Conservation (phyloP, 163 green algal species). For the Scenedesmus sp. region DNA sequence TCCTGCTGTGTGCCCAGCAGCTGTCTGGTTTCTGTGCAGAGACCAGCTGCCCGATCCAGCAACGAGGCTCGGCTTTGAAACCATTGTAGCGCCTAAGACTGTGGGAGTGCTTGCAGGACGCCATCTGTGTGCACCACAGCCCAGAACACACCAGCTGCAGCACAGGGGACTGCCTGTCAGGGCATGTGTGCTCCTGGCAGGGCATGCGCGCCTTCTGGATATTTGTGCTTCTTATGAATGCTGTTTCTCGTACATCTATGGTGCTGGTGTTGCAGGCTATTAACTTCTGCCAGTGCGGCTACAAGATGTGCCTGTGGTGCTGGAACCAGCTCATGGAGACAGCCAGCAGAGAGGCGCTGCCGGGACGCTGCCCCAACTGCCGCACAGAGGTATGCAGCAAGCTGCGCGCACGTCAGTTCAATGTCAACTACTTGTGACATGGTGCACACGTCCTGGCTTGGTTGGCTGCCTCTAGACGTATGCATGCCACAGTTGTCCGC, state of each 20-base stretch:
- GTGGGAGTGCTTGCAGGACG: not conserved
- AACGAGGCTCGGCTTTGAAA: not conserved
- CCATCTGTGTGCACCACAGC: not conserved
- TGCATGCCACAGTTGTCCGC: not conserved
- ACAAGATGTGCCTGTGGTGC: conserved; percentile 80
- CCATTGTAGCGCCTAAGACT: not conserved
- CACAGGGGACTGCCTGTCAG: not conserved
- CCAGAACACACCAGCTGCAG: not conserved
- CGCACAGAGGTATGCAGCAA: conserved; percentile 52
- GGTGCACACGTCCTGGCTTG: too few species aligned
- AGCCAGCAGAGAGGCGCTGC: conserved; percentile 76
- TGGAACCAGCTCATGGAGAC: conserved; percentile 92
- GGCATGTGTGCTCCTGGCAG: not conserved
- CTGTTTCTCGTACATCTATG: not conserved
- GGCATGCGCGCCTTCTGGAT: too few species aligned
- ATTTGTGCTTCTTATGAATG: not conserved
- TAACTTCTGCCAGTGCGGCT: conserved; percentile 66
- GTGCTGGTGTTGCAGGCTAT: conserved; percentile 1
- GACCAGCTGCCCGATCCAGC: not conserved
- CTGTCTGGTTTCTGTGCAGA: not conserved
- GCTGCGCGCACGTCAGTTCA: not conserved
- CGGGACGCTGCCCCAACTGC: conserved; percentile 90
- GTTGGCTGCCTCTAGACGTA: not conserved
- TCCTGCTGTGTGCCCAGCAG: not conserved
- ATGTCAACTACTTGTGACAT: not conserved